Base-by-base conservation (phyloP, 805 yeast genomes). In the Candida dendrica region DNA sequence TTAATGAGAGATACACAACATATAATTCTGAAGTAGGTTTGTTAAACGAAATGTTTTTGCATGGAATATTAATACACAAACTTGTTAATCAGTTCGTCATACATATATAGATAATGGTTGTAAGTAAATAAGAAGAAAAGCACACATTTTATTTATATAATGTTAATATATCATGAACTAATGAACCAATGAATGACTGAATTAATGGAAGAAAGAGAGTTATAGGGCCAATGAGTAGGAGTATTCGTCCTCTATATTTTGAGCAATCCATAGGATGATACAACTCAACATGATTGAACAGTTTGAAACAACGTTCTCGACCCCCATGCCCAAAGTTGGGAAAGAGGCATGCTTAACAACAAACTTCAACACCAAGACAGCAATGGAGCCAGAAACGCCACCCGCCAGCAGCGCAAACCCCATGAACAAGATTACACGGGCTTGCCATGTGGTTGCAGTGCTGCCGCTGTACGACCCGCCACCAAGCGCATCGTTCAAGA, bases 261-360 rank as follows among this genome's bases (percentile, higher is more conserved):
- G 98, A 18, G 96, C 88, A 41, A 91, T 68, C 98, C 98, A 93
- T 53, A 93, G 68, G 8, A 82, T 71, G 37, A 87, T 78, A 63
- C 97, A 90, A 67, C 97, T 88, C 52, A 87, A 65, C 88, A 91
- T 84, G 30, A 91, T 77, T 47, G 83, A 70, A 7, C 77, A 75
- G 55, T 90, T 88, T 36, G 87, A 80, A 18, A 84, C 74, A 34
- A 93, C 90, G 63, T 91, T 91, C 44, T 87, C 80, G 18, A 88
- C 75, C 15, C 98, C 98, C 96, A 93, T 89, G 4, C 93, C 91
- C 41, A 91, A 72, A 1, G 96, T 88, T 31, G 97, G 97, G 74
- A 84, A 81, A 4, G 78, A 65, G 61, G 75, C 86, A 48, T 83
- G 83, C 49, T 87, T 86, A 52, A 89, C 69, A 43, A 90, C 64